These are phyloP conservation scores for Fusarium udum DNA, from an alignment of 2,329 filamentous ascomycete species.

Conservation along the genomic window DNA sequence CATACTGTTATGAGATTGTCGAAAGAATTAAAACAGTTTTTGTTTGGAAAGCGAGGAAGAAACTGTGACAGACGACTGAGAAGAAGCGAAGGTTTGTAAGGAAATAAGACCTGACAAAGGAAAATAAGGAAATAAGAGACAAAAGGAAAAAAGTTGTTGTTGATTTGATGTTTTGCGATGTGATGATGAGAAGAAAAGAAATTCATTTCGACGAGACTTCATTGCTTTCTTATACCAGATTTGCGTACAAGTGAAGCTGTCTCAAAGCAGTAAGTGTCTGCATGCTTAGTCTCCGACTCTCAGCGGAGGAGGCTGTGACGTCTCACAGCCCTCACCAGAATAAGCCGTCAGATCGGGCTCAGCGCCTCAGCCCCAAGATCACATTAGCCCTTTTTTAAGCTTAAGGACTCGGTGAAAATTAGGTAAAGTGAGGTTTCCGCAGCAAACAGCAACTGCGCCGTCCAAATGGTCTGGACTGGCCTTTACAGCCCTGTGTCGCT, in stretches of 20 bases:
- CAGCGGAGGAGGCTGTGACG: slow-evolving; percentile 28
- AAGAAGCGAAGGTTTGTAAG: slow-evolving; percentile 33
- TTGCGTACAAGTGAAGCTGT: neutral
- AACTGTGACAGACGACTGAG: slow-evolving; percentile 17
- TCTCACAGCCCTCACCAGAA: slow-evolving; percentile 12
- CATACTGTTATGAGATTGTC: slow-evolving; percentile 17
- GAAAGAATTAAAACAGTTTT: neutral
- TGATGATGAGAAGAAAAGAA: slow-evolving; percentile 28
- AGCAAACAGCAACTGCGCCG: neutral
- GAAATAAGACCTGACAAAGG: slow-evolving; percentile 34
- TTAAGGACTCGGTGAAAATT: slow-evolving; percentile 17
- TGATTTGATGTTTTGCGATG: slow-evolving; percentile 25
- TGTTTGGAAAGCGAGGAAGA: slow-evolving; percentile 7
- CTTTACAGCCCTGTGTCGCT: neutral
- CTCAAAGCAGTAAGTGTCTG: neutral
- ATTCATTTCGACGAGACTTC: neutral
- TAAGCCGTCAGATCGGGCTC: slow-evolving; percentile 23
- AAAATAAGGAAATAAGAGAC: slow-evolving; percentile 24
- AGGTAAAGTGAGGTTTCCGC: neutral
- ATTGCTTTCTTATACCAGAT: slow-evolving; percentile 11
- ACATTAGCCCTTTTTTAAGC: slow-evolving; percentile 31
- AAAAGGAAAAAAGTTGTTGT: neutral
- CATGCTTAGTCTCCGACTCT: slow-evolving; percentile 3
- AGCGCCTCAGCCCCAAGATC: slow-evolving; percentile 19
- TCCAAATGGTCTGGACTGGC: neutral